Percentiles rank a stretch among this genome's conserved stretches.
Conservation (phyloP, 2,329 filamentous ascomycete species). For the Ambrosiella xylebori region DNA sequence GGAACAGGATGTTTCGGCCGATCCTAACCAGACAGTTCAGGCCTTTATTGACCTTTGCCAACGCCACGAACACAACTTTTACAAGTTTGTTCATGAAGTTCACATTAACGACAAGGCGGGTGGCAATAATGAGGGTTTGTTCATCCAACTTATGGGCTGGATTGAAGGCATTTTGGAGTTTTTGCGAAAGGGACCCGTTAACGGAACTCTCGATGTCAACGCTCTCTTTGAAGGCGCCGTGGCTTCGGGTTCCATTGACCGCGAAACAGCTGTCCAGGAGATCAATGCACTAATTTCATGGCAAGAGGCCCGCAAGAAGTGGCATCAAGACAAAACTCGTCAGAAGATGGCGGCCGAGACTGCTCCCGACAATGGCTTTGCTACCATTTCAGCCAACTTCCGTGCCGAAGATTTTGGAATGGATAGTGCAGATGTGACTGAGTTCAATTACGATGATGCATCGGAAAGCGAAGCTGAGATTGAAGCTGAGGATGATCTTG, state of each 20-base stretch:
- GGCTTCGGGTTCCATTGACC: slow-evolving; percentile 49
- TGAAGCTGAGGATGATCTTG: slow-evolving; percentile 57
- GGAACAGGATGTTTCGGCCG: slow-evolving; percentile 69
- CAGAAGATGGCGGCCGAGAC: slow-evolving; percentile 93
- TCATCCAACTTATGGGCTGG: slow-evolving; percentile 93
- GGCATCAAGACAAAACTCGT: slow-evolving; percentile 92
- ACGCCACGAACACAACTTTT: slow-evolving; percentile 90
- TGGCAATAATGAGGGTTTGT: slow-evolving; percentile 41
- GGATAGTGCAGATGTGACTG: slow-evolving; percentile 69
- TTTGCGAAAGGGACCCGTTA: slow-evolving; percentile 67
- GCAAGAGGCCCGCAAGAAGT: slow-evolving; percentile 92
- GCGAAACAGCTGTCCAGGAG: slow-evolving; percentile 54
- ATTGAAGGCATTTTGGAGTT: slow-evolving; percentile 91
- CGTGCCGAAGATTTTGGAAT: slow-evolving; percentile 77
- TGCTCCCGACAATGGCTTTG: slow-evolving; percentile 26
- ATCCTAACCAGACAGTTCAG: slow-evolving; percentile 96
- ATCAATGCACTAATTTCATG: slow-evolving; percentile 77
- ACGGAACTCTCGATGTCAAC: slow-evolving; percentile 85
- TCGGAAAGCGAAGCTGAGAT: slow-evolving; percentile 45
- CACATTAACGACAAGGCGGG: slow-evolving; percentile 70
- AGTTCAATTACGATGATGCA: slow-evolving; percentile 50
- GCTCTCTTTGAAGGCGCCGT: slow-evolving; percentile 72
- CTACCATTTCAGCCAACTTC: slow-evolving; percentile 42
- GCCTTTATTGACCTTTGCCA: slow-evolving; percentile 94
- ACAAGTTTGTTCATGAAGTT: slow-evolving; percentile 97